Evolutionary conservation across 2,329 filamentous ascomycete species (phyloP).

Genomic region (Alternaria hordeiaustralica): DNA sequence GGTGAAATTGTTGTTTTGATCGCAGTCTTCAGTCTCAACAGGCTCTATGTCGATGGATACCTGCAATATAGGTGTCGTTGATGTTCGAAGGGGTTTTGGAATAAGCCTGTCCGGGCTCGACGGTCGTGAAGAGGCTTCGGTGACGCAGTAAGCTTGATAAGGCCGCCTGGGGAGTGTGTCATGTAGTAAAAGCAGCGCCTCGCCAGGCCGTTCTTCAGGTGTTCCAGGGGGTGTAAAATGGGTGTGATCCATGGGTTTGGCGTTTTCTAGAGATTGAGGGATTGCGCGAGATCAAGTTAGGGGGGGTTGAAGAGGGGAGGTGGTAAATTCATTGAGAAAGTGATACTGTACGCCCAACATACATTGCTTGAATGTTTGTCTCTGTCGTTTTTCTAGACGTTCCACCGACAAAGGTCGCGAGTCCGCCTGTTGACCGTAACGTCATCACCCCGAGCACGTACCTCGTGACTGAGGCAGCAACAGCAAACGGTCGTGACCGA

Average conservation of each 20-base stretch:
- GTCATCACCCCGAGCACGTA: background rate
- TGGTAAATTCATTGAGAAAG: background rate
- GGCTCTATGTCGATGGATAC: background rate
- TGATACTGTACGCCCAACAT: background rate
- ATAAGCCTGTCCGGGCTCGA: constrained; percentile 19
- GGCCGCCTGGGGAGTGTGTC: constrained; percentile 1
- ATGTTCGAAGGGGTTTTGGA: constrained; percentile 6
- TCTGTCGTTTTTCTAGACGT: background rate
- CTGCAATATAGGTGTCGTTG: background rate
- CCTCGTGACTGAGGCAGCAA: background rate
- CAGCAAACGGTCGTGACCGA: background rate
- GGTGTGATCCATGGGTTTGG: background rate
- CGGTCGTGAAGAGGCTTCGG: constrained; percentile 24
- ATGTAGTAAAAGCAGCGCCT: background rate
- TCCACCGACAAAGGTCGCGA: background rate
- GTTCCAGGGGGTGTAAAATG: background rate
- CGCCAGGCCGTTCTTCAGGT: background rate
- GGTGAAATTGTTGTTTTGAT: background rate
- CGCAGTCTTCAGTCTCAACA: background rate
- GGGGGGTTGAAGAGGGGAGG: background rate
- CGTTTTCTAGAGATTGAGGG: background rate
- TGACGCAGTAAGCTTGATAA: constrained; percentile 31
- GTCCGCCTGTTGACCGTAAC: background rate
- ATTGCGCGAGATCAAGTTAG: background rate
- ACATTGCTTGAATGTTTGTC: background rate